Base-by-base conservation (phyloP, 371 early-diverging fungal genomes). In the Mucor mucedo region DNA sequence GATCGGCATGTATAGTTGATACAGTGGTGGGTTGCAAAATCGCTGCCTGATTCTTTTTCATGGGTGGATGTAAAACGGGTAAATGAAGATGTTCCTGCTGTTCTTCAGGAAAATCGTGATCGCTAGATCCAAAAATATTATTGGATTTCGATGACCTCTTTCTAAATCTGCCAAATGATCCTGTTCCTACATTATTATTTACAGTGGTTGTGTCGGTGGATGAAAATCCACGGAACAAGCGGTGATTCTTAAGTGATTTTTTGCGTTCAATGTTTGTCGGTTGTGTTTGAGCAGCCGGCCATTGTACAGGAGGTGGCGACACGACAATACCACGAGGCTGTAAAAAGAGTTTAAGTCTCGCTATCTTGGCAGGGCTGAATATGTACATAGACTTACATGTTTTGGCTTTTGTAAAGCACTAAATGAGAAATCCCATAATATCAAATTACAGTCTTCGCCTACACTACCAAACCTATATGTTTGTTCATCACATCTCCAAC, bases 351-450 rank as follows among this genome's bases (percentile, higher is more conserved):
- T 21, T 21, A 21, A 21, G 21, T 21, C 21, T 21, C 21, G 21
- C 21, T 21, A 21, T 21, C 21, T 21, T 21, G 21, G 21, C 21
- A 21, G 21, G 21, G 21, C 21, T 0, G 21, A 21, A 21, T 21
- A 21, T 21, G 21, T 21, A 21, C 21, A 21, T 21, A 27, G 28
- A 66, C 84, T 73, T 85, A 88, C 89, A 28, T 75, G 72, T 62
- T 90, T 89, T 32, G 91, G 92, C 44, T 87, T 85, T 66, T 91
- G 91, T 30, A 97, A 70, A 2, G 92, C 90, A 32, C 84, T 79
- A 13, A 91, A 83, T 42, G 94, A 91, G 71, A 98, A 96, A 69
- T 98, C 98, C 98, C 98, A 98, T 13, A 98, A 69, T 14, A 94
- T 76, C n/a, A 98, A 68, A 59, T 88, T 84, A 0, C 91, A 88